Percentiles rank a stretch among this genome's conserved stretches.
phyloP scores from a whole-genome alignment of 768 basidiomycete genomes.

The Mycena capillaripes region DNA sequence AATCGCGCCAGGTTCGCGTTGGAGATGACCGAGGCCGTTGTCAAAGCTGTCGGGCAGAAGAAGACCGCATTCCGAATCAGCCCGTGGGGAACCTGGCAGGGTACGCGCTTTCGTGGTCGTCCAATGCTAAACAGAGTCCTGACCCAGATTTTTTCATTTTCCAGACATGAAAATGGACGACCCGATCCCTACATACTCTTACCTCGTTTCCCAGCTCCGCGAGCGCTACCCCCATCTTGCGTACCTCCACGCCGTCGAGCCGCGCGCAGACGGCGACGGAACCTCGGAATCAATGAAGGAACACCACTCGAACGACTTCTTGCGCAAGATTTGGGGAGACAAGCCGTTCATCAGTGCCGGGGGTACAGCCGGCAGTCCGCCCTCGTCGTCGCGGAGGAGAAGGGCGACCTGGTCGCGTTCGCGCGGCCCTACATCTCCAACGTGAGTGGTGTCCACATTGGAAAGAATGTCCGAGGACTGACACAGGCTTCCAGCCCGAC shows the following conservation, averaged over 20 bases:
- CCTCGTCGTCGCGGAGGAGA: not conserved
- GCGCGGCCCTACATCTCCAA: not conserved
- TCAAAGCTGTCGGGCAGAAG: not conserved
- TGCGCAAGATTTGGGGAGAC: not conserved
- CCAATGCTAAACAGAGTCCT: not conserved
- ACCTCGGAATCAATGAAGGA: not conserved
- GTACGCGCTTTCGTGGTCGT: not conserved
- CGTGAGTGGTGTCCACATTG: not conserved
- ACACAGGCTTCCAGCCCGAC: no score
- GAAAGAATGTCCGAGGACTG: no score
- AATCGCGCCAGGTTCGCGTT: not conserved
- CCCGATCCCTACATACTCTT: not conserved
- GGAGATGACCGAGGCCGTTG: not conserved
- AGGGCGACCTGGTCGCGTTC: not conserved
- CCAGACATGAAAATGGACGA: not conserved
- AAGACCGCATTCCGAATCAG: not conserved
- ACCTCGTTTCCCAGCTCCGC: not conserved
- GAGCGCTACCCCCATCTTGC: not conserved
- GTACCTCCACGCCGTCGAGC: not conserved
- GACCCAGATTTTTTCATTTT: slow-evolving; percentile 21
- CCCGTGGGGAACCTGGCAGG: not conserved
- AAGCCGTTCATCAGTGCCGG: not conserved
- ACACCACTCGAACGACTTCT: not conserved
- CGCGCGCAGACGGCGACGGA: no score
- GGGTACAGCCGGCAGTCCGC: not conserved